Base-by-base conservation (phyloP, 495 filamentous ascomycete species). In the Pseudevernia furfuracea region DNA sequence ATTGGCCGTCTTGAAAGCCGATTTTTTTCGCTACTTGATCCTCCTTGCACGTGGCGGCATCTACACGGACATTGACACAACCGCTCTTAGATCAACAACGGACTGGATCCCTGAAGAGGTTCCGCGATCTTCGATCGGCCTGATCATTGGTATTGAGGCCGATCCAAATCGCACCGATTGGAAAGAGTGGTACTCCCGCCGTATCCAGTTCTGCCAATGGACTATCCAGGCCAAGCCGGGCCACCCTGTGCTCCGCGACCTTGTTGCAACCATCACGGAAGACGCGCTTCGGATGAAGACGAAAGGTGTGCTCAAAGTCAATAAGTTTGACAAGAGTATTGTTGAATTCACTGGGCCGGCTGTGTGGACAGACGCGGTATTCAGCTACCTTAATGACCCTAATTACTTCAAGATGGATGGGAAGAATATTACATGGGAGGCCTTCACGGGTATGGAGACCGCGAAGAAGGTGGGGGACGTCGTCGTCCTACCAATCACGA, bases 171-270 rank as follows among this genome's bases (percentile, higher is more conserved):
- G 94, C 49, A 81, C 84, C 3, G 94, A 98, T 70, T 98, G 94
- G 94, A 82, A 84, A 41, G 81, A 96, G 0, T 98, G 94, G 94
- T 98, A 97, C 76, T 92, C 90, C 60, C 88, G 94, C 60, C 82
- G 94, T 36, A 91, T 98, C 59, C 94, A 98, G 71, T 98, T 98
- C 74, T 98, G 94, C 74, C 94, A 98, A 73, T 98, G 94, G 94
- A 98, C 94, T 6, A 96, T 98, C 59, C 93, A 97, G 71, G 78
- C 89, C 49, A 98, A 98, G 74, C 89, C 94, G 0, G 94, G 94
- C 11, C 94, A 98, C 71, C 94, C 94, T 0, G 87, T 97, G 28
- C 79, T 98, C 56, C 83, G 89, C 34, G 91, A 97, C 63, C 84
- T 97, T 59, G 89, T 98, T 36, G 82, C 89, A 19, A 87, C 86